Percentiles rank a stretch among this genome's conserved stretches.
These are phyloP conservation scores for Marasmius sp. DNA, from an alignment of 1,284 basidiomycete genomes.

Conservation along the genomic window DNA sequence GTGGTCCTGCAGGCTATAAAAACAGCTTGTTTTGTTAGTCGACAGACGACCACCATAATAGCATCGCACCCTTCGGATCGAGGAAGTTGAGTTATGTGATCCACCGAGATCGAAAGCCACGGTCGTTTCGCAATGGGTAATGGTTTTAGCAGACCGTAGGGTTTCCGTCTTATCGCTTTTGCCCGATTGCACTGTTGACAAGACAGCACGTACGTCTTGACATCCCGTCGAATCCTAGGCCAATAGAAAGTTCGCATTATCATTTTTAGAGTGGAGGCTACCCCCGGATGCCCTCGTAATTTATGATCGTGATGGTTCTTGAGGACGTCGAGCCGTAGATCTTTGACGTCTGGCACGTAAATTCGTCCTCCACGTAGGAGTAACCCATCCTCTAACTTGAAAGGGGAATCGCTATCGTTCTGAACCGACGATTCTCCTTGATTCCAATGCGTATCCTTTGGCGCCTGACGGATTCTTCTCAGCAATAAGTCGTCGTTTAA, in stretches of 20 bases:
- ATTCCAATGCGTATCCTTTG: too few relatives aligned
- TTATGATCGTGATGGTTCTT: slow-evolving; percentile 3
- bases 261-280: slow-evolving; percentile 24
- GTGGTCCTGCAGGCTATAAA: slow-evolving; percentile 14
- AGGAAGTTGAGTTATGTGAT: slow-evolving; percentile 26
- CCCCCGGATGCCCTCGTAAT: slow-evolving; percentile 30
- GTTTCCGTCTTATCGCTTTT: neutral
- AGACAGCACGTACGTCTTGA: neutral
- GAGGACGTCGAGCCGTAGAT: slow-evolving; percentile 6
- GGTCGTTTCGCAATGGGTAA: neutral
- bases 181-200: neutral
- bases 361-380: neutral
- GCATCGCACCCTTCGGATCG: slow-evolving; percentile 24
- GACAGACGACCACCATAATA: slow-evolving; percentile 27
- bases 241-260: slow-evolving; percentile 21
- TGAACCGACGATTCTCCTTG: neutral
- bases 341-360: neutral
- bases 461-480: neutral
- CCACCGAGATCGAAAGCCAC: slow-evolving; percentile 6
- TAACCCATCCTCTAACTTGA: neutral
- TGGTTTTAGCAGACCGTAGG: neutral
- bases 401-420: neutral
- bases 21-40: slow-evolving; percentile 20
- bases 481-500: neutral
- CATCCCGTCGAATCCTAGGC: slow-evolving; percentile 9